These are phyloP conservation scores for Colletotrichum spaethianum DNA, from an alignment of 2,329 filamentous ascomycete genomes.

Conservation along the genomic window DNA sequence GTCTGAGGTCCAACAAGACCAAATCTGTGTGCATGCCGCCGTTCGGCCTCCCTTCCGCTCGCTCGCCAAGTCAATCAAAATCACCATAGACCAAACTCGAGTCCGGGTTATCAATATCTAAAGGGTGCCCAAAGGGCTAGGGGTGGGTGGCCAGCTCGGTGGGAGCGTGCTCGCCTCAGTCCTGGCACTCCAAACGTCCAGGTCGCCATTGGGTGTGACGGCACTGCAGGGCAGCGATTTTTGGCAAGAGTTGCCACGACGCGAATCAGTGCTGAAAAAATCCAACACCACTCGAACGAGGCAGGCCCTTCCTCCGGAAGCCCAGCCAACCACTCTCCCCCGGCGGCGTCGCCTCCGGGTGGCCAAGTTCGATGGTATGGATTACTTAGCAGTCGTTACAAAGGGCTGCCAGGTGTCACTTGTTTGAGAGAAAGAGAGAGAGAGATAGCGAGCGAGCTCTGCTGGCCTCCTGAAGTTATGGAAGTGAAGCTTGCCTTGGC, in stretches of 20 bases:
- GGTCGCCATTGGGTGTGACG: constrained; percentile 1
- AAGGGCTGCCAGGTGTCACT: neutral
- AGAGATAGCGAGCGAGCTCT: too few species aligned
- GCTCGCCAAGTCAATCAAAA: neutral
- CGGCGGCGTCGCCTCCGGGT: constrained; percentile 1
- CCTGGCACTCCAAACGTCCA: neutral
- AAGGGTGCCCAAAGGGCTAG: neutral
- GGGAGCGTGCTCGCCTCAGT: neutral
- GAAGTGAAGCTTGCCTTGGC: neutral
- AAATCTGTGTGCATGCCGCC: neutral
- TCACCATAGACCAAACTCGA: neutral
- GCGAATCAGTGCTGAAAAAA: constrained; percentile 17
- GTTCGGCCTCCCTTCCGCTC: neutral
- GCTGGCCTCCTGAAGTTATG: neutral
- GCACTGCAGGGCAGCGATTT: neutral
- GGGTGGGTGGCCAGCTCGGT: neutral
- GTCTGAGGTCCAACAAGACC: neutral
- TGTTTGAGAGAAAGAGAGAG: too few species aligned
- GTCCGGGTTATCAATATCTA: neutral
- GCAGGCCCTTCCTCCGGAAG: neutral
- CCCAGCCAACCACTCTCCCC: neutral
- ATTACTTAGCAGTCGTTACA: neutral
- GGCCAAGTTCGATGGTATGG: neutral
- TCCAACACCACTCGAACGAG: neutral
- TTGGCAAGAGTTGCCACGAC: constrained; percentile 8